Base-by-base conservation (phyloP, 768 basidiomycete genomes). In the Candolleomyces aberdarensis region DNA sequence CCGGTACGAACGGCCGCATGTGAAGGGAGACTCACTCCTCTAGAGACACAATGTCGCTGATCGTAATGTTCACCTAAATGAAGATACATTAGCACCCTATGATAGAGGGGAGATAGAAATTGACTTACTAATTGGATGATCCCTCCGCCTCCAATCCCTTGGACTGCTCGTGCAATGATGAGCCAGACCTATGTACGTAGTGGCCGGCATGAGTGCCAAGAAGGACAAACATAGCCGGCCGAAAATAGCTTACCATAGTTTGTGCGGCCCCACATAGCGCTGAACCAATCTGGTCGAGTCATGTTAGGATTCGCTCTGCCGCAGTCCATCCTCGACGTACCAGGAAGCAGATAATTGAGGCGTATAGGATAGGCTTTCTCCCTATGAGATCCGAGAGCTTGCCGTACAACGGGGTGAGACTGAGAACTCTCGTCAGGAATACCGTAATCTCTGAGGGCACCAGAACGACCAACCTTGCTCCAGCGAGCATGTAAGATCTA, bases 211-310 rank as follows among this genome's bases (percentile, higher is more conserved):
- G 2, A 56, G 43, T 15, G 32, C 9, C n/a, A 13, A 49, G 17
- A 10, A n/a, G 39, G 39, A 5, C 15, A 47, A n/a, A 32, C 14
- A 44, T 43, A 20, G 26, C 20, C 14, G 11, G 5, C 26, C 26
- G 26, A 11, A n/a, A 17, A 20, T 59, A 44, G 69, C 69, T 59
- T 62, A 80, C 79, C 83, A 94, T 88, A 58, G 57, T 85, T 69
- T 94, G 88, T 0, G 92, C 91, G 0, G 90, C 88, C 14, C 92
- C 92, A 65, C 90, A 93, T 57, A 94, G 74, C 1, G 90, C 91
- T 6, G 89, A 91, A 20, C 89, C 91, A 63, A 92, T 73, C 89
- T 90, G 64, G 26, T 26, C 26, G 26, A 26, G 26, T 26, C 26
- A 26, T 26, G 26, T 26, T 26, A 26, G 26, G 26, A 26, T 26